Base-by-base conservation (phyloP, 805 yeast species). In the Metschnikowia lachancei region DNA sequence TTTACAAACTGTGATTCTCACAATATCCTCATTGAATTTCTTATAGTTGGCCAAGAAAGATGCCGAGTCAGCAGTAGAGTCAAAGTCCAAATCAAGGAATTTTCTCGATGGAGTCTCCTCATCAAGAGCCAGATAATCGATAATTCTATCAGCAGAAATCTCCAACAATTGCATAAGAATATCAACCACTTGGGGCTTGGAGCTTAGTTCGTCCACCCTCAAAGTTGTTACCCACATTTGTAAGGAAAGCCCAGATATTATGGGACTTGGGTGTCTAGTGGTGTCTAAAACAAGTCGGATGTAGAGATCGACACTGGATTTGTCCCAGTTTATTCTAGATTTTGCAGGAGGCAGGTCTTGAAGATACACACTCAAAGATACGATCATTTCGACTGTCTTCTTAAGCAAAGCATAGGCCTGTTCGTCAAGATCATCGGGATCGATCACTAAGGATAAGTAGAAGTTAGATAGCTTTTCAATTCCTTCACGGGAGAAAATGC, bases 141-240 rank as follows among this genome's bases (percentile, higher is more conserved):
- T 67, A 22, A 91, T 75, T 46, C 96, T 78, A 53, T 85, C 81
- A 0, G 96, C 85, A 1, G 95, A 80, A 32, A 80, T 77, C 55
- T 87, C 87, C 39, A 95, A 69, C 34, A 94, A 68, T 13, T 80
- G 81, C 14, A 94, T 84, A 46, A 87, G 67, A 13, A 85, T 65
- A 7, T 68, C 67, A 43, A 75, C 74, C 35, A 85, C 80, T 36
- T 79, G 77, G 5, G 74, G 71, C 52, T 75, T 77, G 11, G 81
- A 79, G 49, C 83, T 74, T 39, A 86, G 71, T 49, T 83, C 87
- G 55, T 90, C 96, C 47, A 83, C 80, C 57, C 99, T 77, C 42
- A 95, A 69, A 54, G 92, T 81, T 2, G 92, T 80, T 50, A 95
- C 89, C 99, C 99, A 95, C 70, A 94, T 85, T 62, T 90, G 96